Percentiles rank a stretch among this genome's conserved stretches.
Evolutionary conservation across 2,329 filamentous ascomycete species (phyloP).

Genomic region (Tolypocladium ovalisporum): DNA sequence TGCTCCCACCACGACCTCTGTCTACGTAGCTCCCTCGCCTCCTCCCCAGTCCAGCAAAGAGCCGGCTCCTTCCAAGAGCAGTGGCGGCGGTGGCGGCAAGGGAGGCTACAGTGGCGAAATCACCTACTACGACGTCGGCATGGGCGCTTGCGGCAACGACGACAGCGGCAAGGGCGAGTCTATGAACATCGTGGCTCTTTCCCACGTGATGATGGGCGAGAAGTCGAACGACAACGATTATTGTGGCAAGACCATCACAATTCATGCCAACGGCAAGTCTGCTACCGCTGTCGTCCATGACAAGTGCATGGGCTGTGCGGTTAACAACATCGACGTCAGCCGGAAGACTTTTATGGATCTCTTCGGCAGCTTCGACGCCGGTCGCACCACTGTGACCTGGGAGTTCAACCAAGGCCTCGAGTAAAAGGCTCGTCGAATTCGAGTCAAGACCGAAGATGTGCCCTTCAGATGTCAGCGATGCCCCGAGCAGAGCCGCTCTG

Average conservation of each 20-base stretch:
- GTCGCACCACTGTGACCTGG: slow-evolving; percentile 33
- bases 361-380: slow-evolving; percentile 31
- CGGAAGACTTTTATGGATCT: slow-evolving; percentile 44
- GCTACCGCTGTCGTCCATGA: slow-evolving; percentile 53
- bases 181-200: slow-evolving; percentile 59
- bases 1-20: slow-evolving; percentile 8
- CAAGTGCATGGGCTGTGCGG: slow-evolving; percentile 40
- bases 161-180: slow-evolving; percentile 43
- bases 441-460: background rate
- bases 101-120: slow-evolving; percentile 31
- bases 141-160: slow-evolving; percentile 57
- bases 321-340: slow-evolving; percentile 44
- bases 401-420: slow-evolving; percentile 27
- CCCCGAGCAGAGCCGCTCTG: background rate
- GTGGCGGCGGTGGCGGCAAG: background rate
- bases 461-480: background rate
- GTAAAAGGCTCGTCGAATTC: background rate
- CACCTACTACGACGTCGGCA: slow-evolving; percentile 62
- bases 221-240: slow-evolving; percentile 56
- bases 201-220: slow-evolving; percentile 50
- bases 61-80: slow-evolving; percentile 1
- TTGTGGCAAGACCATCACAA: slow-evolving; percentile 59
- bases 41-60: background rate
- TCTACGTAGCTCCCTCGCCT: slow-evolving; percentile 4
- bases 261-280: slow-evolving; percentile 48